Percentiles rank a stretch among this genome's conserved stretches.
phyloP scores from a whole-genome alignment of 106 monocot genomes.

The Allium sativum region DNA sequence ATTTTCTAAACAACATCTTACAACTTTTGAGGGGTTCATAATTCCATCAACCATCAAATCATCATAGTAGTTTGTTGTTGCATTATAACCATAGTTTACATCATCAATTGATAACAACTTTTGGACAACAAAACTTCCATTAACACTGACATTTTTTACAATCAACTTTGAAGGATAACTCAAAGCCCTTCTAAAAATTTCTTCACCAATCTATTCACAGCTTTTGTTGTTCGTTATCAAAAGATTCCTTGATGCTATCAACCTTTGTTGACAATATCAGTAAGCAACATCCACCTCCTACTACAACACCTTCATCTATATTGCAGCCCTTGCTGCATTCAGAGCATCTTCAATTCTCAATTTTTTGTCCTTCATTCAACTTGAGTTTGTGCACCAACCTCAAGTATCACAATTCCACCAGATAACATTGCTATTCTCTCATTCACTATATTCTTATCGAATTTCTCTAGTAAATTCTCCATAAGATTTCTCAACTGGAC shows the following conservation, averaged over 20 bases:
- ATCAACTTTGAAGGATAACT: conserved; percentile 66
- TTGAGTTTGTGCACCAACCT: conserved; percentile 89
- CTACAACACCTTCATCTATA: conserved; percentile 88
- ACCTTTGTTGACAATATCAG: conserved; percentile 65
- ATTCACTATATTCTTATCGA: conserved; percentile 70
- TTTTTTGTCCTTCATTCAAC: conserved; percentile 64
- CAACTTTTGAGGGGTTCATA: conserved; percentile 80
- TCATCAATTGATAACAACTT: conserved; percentile 54
- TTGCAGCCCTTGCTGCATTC: conserved; percentile 73
- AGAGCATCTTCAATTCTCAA: conserved; percentile 89
- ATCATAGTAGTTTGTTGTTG: conserved; percentile 68
- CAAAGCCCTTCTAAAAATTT: conserved; percentile 57
- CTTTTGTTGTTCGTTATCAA: conserved; percentile 77
- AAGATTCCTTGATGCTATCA: conserved; percentile 43
- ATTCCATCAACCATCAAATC: conserved; percentile 81
- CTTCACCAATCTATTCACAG: conserved; percentile 38
- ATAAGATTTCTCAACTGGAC: conserved; percentile 36
- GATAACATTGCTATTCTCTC: conserved; percentile 80
- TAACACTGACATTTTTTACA: conserved; percentile 67
- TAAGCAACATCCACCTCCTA: conserved; percentile 81
- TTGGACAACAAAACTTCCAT: conserved; percentile 63
- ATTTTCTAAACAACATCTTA: conserved; percentile 69
- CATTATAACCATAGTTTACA: conserved; percentile 68
- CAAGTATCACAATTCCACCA: conserved; percentile 65
- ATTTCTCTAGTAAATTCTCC: conserved; percentile 54